Evolutionary conservation across 169 alveolate genomes (phyloP), one percentile per base, ranked within the genome.

Genomic region (Eimeria praecox): DNA sequence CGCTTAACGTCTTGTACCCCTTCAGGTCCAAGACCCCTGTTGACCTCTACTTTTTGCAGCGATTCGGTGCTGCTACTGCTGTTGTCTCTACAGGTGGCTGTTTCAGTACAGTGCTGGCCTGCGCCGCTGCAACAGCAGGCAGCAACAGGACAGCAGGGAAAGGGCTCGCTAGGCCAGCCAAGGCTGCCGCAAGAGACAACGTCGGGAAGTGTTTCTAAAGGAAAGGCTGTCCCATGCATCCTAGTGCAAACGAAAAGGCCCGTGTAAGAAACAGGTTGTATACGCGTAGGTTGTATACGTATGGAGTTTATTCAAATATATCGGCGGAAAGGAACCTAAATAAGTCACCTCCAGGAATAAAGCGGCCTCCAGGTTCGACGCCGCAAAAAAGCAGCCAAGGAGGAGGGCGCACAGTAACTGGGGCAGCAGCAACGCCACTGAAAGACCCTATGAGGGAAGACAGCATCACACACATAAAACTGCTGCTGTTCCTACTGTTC

Each of bases 371-470:
- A 82, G 73, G 90, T 82, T 49, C 5, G 66, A 33, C 49, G 30
- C 40, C 52, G 90, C 90, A 35, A 82, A 82, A 33, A 82, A 82
- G 30, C 90, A 82, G 75, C 90, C 90, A 33, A 82, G 75, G 46
- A 82, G 90, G 12, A 82, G 90, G 33, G 90, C 62, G 73, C 90
- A 46, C 22, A 82, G 20, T 33, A 82, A 54, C 90, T 82, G 90
- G n/a, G 90, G 90, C 66, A 82, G n/a, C 90, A 82, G 73, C 75
- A 82, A 73, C 54, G 90, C 90, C 71, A 82, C 75, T 12, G 90
- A 82, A 3, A 82, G 33, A 30, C 69, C 69, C 90, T 82, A 54
- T 10, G 56, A 73, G 20, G 12, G 16, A 64, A 24, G 42, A 46
- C 59, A 78, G 16, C 88, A 78, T 18, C 80, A 62, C 33, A 66